A percentile compares a stretch with the other conserved stretches of the same genome.
These are phyloP conservation scores for Arbutus unedo DNA, from an alignment of 148 eudicot genomes.

Conservation along the genomic window DNA sequence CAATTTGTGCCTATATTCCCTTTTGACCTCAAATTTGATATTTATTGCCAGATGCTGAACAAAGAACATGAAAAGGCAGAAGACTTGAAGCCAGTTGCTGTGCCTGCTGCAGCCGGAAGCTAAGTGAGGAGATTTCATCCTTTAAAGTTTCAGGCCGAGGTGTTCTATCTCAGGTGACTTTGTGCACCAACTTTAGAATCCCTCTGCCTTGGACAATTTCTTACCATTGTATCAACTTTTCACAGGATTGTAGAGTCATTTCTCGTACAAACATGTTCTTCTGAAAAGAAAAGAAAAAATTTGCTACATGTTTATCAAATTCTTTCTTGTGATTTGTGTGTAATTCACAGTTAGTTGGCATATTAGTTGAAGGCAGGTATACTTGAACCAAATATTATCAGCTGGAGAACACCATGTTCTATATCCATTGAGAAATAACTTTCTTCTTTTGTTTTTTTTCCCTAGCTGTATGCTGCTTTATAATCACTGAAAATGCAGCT, in stretches of 20 bases:
- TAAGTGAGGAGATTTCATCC: constrained; percentile 5
- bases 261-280: neutral
- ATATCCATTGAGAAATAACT: neutral
- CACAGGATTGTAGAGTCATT: neutral
- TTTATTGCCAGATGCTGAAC: constrained; percentile 52
- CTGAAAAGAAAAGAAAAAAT: neutral
- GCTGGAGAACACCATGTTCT: neutral
- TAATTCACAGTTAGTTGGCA: neutral
- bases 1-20: neutral
- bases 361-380: neutral
- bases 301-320: neutral
- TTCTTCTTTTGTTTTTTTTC: neutral
- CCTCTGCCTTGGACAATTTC: neutral
- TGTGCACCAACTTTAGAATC: neutral
- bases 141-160: neutral
- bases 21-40: neutral
- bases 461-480: too few species aligned
- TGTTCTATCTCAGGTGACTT: neutral
- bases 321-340: constrained; percentile 1
- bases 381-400: neutral
- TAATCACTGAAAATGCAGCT: too few species aligned
- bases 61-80: constrained; percentile 70
- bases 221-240: neutral
- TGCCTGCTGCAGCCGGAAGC: constrained; percentile 29
- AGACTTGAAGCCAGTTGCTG: constrained; percentile 39